phyloP scores from a whole-genome alignment of 2,329 filamentous ascomycete species.

The Gliomastix tumulicola region DNA sequence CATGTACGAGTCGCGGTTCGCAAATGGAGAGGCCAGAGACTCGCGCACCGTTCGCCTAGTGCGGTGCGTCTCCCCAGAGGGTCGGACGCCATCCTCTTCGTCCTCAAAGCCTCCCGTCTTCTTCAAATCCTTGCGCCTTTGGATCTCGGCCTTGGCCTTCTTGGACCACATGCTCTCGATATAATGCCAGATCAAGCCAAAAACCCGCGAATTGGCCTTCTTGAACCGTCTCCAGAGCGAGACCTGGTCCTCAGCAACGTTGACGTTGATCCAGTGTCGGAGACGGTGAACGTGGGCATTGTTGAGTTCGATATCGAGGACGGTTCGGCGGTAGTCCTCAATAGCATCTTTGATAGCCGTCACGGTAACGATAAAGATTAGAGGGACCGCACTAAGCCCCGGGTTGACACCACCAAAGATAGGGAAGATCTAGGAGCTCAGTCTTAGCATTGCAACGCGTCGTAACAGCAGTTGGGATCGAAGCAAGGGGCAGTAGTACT shows the following conservation, averaged over 20 bases:
- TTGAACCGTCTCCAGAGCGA: conserved; percentile 84
- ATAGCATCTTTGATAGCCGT: conserved; percentile 93
- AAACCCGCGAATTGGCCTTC: conserved; percentile 68
- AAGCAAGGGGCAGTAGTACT: conserved; percentile 27
- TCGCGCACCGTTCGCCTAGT: conserved; percentile 25
- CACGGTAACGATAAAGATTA: conserved; percentile 85
- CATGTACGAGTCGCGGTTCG: conserved; percentile 41
- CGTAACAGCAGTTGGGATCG: no score
- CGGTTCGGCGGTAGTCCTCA: conserved; percentile 88
- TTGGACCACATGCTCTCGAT: conserved; percentile 42
- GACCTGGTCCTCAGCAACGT: conserved; percentile 80
- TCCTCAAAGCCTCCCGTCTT: conserved; percentile 12
- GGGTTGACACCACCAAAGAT: conserved; percentile 93
- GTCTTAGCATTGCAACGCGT: no score
- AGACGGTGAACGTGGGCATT: conserved; percentile 92
- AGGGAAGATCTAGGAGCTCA: conserved; percentile 80
- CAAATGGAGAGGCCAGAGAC: conserved; percentile 42
- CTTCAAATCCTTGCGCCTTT: conserved; percentile 30
- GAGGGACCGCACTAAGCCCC: conserved; percentile 78
- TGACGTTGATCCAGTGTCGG: conserved; percentile 86
- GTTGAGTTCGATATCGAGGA: conserved; percentile 89
- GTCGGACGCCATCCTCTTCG: conserved; percentile 53
- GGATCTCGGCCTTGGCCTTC: conserved; percentile 40
- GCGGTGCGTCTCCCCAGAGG: conserved; percentile 42
- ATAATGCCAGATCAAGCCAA: conserved; percentile 44